phyloP scores from a whole-genome alignment of 1,284 basidiomycete species.

The Ganoderma lingzhi region DNA sequence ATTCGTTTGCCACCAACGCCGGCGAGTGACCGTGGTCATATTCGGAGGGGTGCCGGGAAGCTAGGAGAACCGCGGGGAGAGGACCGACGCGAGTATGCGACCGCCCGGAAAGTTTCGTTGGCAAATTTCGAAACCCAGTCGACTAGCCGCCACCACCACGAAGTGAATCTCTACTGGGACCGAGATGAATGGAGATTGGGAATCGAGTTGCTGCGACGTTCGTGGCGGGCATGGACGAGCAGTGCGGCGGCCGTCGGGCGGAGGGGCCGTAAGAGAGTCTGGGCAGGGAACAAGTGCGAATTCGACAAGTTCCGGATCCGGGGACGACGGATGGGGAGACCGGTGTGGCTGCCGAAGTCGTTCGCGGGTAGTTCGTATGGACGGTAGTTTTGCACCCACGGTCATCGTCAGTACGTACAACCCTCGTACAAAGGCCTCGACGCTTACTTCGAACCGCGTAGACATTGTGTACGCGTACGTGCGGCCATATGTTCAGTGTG shows the following conservation, averaged over 20 bases:
- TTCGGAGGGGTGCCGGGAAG: neutral
- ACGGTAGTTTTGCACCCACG: neutral
- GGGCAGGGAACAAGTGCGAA: neutral
- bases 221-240: neutral
- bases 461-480: neutral
- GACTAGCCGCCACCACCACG: neutral
- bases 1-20: neutral
- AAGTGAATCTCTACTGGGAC: neutral
- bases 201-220: neutral
- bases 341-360: neutral
- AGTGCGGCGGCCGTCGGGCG: neutral
- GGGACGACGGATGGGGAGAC: neutral
- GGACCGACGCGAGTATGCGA: neutral
- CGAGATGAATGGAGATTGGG: neutral
- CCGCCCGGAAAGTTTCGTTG: neutral
- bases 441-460: neutral
- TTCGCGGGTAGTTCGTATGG: neutral
- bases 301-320: neutral
- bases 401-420: constrained; percentile 23
- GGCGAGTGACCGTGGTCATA: neutral
- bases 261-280: neutral
- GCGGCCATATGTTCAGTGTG: neutral
- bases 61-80: neutral
- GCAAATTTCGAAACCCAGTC: neutral
- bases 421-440: constrained; percentile 14